Base-by-base conservation (phyloP, 768 basidiomycete species). In the Kwoniella bestiolae region DNA sequence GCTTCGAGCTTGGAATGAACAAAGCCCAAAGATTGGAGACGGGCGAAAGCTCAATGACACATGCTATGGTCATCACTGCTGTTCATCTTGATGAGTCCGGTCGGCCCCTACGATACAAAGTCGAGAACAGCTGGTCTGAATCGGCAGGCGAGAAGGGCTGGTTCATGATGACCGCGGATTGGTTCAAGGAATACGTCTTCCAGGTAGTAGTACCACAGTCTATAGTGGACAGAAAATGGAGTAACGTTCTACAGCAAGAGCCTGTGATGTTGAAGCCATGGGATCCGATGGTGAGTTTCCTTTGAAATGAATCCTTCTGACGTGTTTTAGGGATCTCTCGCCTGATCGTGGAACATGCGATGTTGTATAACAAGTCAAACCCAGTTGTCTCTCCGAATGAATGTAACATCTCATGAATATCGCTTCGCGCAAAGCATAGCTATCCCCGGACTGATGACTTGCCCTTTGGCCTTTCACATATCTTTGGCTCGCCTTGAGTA, bases 41-140 rank as follows among this genome's bases (percentile, higher is more conserved):
- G 21, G 87, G 87, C 58, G 94, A 97, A 74, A 91, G 90, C 57
- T 66, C 64, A 60, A 95, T 96, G 94, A 97, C 94, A 0, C 94
- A 97, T 79, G 81, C 82, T 0, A 83, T 92, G 91, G 92, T 95
- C 46, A 94, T 97, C 79, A 89, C 90, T 18, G 94, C 87, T 18
- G 94, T 94, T 18, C 94, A 97, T 77, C 83, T 96, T 53, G 93
- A 94, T 75, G 82, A 79, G 60, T 77, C 80, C 2, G 92, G 91
- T 57, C 87, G 86, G 63, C 89, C 93, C 0, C 81, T 94, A 21
- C 86, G 92, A n/a, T 98, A 92, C 86, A 92, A 92, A 82, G 91
- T 98, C 21, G 95, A 98, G 85, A 98, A 98, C 83, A 90, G 89
- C 3, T 98, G 95, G 95, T 91, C 91, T 16, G 87, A 88, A 28